Percentiles rank a stretch among this genome's conserved stretches.
phyloP scores from a whole-genome alignment of 352 stramenopile genomes.

The Halophytophthora batemanensis region DNA sequence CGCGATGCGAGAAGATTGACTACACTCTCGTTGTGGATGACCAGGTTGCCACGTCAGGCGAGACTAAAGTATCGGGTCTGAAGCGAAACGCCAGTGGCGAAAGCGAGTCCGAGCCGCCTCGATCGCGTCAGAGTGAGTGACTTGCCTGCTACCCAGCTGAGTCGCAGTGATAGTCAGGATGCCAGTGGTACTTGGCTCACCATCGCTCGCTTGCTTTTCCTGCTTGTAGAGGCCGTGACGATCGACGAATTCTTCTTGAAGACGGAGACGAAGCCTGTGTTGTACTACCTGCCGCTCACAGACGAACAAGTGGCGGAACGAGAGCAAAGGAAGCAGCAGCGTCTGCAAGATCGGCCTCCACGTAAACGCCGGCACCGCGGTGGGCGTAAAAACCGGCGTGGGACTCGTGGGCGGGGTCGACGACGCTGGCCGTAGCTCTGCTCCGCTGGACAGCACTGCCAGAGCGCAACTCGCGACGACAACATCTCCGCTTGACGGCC shows the following conservation, averaged over 20 bases:
- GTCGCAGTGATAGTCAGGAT: neutral
- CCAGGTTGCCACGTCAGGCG: constrained; percentile 28
- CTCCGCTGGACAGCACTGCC: neutral
- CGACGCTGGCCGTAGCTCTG: constrained; percentile 1
- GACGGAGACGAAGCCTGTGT: constrained; percentile 67
- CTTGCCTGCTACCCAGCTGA: too few relatives aligned
- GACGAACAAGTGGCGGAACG: constrained; percentile 63
- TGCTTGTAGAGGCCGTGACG: constrained; percentile 24
- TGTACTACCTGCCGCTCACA: constrained; percentile 79
- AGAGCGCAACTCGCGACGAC: too few relatives aligned
- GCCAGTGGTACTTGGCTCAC: neutral
- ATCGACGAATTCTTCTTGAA: constrained; percentile 80
- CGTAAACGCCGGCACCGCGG: constrained; percentile 32
- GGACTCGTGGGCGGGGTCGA: constrained; percentile 22
- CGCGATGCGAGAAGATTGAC: constrained; percentile 6
- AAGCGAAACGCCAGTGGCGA: constrained; percentile 24
- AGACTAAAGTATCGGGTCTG: constrained; percentile 12
- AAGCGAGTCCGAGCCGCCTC: constrained; percentile 8
- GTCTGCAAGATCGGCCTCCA: constrained; percentile 11
- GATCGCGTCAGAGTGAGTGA: constrained; percentile 18
- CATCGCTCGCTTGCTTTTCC: too few relatives aligned
- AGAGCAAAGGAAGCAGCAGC: constrained; percentile 24
- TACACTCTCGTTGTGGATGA: neutral
- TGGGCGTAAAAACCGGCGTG: constrained; percentile 28
- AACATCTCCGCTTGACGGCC: too few relatives aligned